These are phyloP conservation scores for Trichosporon ovoides DNA, from an alignment of 1,284 basidiomycete genomes.

Conservation along the genomic window DNA sequence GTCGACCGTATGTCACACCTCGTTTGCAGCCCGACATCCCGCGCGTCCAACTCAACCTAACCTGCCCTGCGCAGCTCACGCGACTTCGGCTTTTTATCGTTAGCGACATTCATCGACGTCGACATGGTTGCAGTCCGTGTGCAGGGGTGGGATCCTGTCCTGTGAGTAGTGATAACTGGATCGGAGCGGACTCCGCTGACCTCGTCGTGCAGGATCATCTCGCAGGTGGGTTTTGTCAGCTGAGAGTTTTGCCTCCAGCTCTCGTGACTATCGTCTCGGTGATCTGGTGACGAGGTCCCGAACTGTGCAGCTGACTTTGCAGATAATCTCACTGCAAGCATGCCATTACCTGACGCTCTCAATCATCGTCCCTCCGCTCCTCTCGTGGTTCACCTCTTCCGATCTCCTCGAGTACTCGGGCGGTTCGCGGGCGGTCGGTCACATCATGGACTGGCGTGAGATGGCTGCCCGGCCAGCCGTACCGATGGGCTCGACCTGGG, in stretches of 20 bases:
- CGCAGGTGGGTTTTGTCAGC: constrained; percentile 36
- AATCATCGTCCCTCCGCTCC: constrained; percentile 72
- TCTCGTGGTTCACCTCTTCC: constrained; percentile 68
- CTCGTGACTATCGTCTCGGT: no score
- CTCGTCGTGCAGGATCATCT: constrained; percentile 40
- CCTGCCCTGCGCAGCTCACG: neutral
- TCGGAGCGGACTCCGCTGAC: constrained; percentile 15
- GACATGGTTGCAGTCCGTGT: constrained; percentile 32
- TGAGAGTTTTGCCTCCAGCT: no score
- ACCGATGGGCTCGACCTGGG: constrained; percentile 54
- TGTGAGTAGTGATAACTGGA: constrained; percentile 29
- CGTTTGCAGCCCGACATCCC: neutral
- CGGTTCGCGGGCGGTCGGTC: constrained; percentile 42
- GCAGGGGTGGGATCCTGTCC: constrained; percentile 50
- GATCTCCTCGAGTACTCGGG: constrained; percentile 71
- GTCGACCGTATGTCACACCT: neutral
- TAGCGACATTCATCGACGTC: no score
- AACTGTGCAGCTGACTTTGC: constrained; percentile 19
- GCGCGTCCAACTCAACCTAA: neutral
- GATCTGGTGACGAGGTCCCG: no score
- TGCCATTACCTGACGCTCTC: constrained; percentile 86
- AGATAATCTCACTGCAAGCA: constrained; percentile 89
- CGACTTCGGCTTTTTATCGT: neutral
- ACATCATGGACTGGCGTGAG: constrained; percentile 92
- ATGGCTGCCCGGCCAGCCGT: constrained; percentile 77